Percentiles rank a stretch among this genome's conserved stretches.
These are phyloP conservation scores for Globisporangium lucens DNA, from an alignment of 352 stramenopile genomes.

Conservation along the genomic window DNA sequence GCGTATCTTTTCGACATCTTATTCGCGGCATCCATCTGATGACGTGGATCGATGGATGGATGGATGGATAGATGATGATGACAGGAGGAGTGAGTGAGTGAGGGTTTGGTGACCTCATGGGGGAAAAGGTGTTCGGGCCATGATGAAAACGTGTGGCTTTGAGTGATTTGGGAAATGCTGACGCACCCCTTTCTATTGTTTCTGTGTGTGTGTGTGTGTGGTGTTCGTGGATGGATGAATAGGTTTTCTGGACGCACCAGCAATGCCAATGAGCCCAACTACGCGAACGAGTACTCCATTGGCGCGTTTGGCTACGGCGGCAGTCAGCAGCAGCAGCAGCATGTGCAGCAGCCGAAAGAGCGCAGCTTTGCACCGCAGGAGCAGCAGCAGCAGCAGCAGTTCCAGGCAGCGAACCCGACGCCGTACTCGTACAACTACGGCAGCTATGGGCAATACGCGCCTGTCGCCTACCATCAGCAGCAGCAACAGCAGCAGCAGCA, in stretches of 20 bases:
- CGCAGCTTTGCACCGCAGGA: slow-evolving; percentile 20
- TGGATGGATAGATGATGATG: neutral
- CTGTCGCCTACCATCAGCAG: slow-evolving; percentile 4
- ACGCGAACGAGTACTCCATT: slow-evolving; percentile 20
- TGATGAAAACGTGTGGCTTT: neutral
- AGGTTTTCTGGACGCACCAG: slow-evolving; percentile 8
- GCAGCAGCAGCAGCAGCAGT: slow-evolving; percentile 23
- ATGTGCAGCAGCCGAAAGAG: slow-evolving; percentile 5
- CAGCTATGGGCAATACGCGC: slow-evolving; percentile 22
- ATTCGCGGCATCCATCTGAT: neutral
- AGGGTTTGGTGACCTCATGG: slow-evolving; percentile 7
- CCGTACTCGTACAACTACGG: slow-evolving; percentile 38
- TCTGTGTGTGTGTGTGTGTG: neutral
- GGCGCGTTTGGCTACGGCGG: slow-evolving; percentile 10
- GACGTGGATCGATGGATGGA: neutral
- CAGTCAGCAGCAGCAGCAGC: slow-evolving; percentile 22
- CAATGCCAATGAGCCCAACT: slow-evolving; percentile 15
- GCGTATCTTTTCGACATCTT: slow-evolving; percentile 1
- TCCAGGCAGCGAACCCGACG: slow-evolving; percentile 14
- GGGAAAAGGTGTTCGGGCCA: neutral
- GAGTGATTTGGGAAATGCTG: slow-evolving; percentile 4
- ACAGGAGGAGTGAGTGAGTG: neutral
- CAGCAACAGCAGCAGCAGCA: slow-evolving; percentile 11
- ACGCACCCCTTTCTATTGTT: neutral
- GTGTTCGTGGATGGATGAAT: slow-evolving; percentile 4